Conservation (phyloP, 2,329 filamentous ascomycete species). For the Neonectria sp. region DNA sequence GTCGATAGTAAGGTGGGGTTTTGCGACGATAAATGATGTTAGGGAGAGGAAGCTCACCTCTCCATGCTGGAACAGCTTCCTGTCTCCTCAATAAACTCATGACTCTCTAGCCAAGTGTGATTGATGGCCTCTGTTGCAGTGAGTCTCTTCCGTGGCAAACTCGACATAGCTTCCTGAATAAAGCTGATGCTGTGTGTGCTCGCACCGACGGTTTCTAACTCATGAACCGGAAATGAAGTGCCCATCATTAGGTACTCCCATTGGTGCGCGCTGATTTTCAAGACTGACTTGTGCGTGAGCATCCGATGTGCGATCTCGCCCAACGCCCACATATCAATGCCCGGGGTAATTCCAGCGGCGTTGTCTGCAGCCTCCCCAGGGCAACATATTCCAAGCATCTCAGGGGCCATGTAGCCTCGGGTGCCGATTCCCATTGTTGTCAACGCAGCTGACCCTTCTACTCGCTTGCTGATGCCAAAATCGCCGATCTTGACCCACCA, state of each 20-base stretch:
- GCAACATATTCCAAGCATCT: not conserved
- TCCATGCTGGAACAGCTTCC: not conserved
- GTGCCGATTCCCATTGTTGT: slow-evolving; percentile 4
- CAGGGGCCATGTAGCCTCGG: not conserved
- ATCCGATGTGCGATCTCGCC: slow-evolving; percentile 49
- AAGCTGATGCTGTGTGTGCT: not conserved
- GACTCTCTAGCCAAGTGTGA: not conserved
- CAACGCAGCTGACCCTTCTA: not conserved
- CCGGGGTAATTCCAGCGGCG: not conserved
- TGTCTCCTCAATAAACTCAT: slow-evolving; percentile 3
- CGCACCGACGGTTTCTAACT: not conserved
- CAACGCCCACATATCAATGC: slow-evolving; percentile 50
- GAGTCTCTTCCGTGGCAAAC: not conserved
- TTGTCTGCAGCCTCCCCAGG: not conserved
- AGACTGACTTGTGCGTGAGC: not conserved
- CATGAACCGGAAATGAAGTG: not conserved
- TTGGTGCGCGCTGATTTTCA: not conserved
- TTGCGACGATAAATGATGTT: no score
- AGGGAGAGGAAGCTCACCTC: not conserved
- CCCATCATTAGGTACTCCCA: not conserved
- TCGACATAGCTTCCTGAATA: not conserved
- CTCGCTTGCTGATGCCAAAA: slow-evolving; percentile 14
- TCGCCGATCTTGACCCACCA: slow-evolving; percentile 24
- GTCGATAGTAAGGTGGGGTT: no score
- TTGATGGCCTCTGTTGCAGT: not conserved